Evolutionary conservation across 2,329 filamentous ascomycete genomes (phyloP), one percentile per base, ranked within the genome.

Genomic region (Diaporthe citrichinensis): DNA sequence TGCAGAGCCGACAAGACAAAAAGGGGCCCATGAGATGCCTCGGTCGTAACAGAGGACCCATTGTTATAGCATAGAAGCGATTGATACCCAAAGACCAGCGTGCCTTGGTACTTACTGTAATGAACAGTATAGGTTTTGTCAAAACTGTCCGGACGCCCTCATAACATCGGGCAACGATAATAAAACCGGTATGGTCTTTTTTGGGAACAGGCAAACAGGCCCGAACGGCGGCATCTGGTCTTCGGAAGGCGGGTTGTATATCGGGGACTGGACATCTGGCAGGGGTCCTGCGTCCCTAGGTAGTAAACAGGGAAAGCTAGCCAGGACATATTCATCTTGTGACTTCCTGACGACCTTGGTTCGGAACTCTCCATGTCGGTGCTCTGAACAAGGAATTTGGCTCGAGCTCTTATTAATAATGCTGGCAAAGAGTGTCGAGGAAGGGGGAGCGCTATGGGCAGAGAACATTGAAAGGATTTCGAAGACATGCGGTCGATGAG

Each of bases 21-120:
- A 9, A n/a, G n/a, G 15, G n/a, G 62, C 8, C 39, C 55, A n/a
- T 49, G 41, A 10, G 44, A 57, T 31, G 28, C 62, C 55, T 61
- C 36, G 61, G 28, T 58, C 51, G 28, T 51, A 31, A 31, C 28
- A 51, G 31, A 31, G 23, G 67, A 57, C 34, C 57, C 62, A 57
- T 71, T 61, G 44, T 58, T 34, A 71, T 74, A 74, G 65, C 73
- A 61, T 71, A 71, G 65, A 61, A 71, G 73, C 73, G 73, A 74
- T 71, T 74, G 73, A 74, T 74, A 74, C 73, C 73, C 73, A 71
- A 49, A 69, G 62, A 73, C 44, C 46, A 69, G 49, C 65, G 31
- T 55, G 31, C 62, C 62, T 53, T 53, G 62, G 62, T 53, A 55
- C 49, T 28, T 69, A 55, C 65, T 69, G 49, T 55, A 51, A 31